These are phyloP conservation scores for Eucalyptus marginata DNA, from an alignment of 345 rosid species.

Conservation along the genomic window DNA sequence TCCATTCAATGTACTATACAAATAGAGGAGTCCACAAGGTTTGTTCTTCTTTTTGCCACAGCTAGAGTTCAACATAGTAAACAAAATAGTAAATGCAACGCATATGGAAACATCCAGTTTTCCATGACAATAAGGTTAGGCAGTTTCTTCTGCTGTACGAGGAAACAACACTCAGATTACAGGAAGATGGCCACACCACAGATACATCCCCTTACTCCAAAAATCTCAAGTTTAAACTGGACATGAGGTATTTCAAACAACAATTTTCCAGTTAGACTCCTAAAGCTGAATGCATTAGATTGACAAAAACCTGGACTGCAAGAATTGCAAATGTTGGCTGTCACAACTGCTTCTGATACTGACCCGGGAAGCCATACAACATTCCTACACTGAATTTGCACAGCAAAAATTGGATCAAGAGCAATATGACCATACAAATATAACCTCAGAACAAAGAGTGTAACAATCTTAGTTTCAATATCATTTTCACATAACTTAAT, in stretches of 20 bases:
- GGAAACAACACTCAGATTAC: not conserved
- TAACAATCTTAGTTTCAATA: not conserved
- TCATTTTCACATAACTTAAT: not conserved
- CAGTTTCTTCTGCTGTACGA: not conserved
- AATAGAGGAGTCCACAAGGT: not conserved
- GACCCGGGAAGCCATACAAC: constrained; percentile 98
- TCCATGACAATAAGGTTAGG: not conserved
- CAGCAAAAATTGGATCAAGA: not conserved
- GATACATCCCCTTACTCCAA: not conserved
- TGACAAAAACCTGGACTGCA: constrained; percentile 64
- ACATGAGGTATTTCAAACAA: not conserved
- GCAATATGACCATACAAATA: not conserved
- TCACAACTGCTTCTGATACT: constrained; percentile 72
- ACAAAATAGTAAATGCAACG: not conserved
- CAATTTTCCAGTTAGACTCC: not conserved
- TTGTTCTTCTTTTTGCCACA: not conserved
- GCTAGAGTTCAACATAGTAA: not conserved
- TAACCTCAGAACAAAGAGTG: not conserved
- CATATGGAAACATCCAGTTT: not conserved
- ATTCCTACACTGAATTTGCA: constrained; percentile 67
- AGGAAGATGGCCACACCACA: not conserved
- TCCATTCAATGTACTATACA: not conserved
- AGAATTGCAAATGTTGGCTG: constrained; percentile 52
- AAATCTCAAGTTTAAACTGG: not conserved
- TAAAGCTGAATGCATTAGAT: not conserved